Percentiles rank a stretch among this genome's conserved stretches.
Conservation (phyloP, 202 grass and related monocot genomes). For the Panicum hallii region DNA sequence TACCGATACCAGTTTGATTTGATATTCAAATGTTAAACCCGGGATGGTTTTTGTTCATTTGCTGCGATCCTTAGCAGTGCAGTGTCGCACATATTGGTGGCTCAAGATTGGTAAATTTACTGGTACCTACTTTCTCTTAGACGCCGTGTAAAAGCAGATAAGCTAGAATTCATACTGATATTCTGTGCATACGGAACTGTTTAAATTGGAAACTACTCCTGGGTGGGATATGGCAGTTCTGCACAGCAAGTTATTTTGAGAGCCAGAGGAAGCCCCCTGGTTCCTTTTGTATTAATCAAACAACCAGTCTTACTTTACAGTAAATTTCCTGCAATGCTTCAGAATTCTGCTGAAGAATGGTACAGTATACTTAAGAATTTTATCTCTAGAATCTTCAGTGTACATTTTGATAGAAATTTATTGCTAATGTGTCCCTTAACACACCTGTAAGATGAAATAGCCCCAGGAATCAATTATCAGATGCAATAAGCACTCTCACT, state of each 20-base stretch:
- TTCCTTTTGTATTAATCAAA: background rate
- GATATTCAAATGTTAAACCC: background rate
- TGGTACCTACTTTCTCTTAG: background rate
- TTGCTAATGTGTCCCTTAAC: background rate
- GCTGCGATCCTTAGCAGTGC: background rate
- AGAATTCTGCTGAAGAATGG: background rate
- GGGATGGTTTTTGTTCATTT: slow-evolving; percentile 10
- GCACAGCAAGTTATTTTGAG: background rate
- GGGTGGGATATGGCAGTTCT: background rate
- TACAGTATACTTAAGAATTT: background rate
- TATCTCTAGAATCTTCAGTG: background rate
- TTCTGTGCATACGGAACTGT: background rate
- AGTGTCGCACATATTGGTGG: background rate
- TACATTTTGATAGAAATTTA: background rate
- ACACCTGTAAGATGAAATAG: slow-evolving; percentile 13
- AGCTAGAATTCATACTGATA: background rate
- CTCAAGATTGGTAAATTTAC: background rate
- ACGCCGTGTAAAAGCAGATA: background rate
- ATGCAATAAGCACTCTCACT: background rate
- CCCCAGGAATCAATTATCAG: background rate
- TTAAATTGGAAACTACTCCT: background rate
- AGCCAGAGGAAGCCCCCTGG: background rate
- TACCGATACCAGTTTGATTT: background rate
- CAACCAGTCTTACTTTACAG: background rate
- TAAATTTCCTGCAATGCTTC: background rate